Evolutionary conservation across 2,329 filamentous ascomycete species (phyloP).

Genomic region (Colletotrichum chlorophyti): DNA sequence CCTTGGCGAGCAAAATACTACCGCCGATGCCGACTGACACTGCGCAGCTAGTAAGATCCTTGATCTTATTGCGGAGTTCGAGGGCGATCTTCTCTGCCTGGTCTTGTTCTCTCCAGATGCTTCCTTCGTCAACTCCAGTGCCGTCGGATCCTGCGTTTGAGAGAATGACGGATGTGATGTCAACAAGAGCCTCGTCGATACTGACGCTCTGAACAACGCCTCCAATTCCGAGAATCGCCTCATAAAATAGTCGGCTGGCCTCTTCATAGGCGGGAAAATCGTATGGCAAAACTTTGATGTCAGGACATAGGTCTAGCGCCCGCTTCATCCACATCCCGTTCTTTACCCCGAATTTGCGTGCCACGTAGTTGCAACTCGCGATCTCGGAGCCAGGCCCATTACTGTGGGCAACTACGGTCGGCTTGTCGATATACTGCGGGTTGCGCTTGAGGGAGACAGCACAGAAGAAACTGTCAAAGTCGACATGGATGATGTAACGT

Average conservation of each 20-base stretch:
- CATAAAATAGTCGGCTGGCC: constrained; percentile 87
- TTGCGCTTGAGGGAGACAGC: constrained; percentile 83
- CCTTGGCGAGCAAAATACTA: constrained; percentile 90
- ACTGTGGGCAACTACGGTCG: constrained; percentile 88
- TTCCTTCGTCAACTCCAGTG: constrained; percentile 68
- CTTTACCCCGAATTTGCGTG: constrained; percentile 84
- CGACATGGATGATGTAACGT: constrained; percentile 90
- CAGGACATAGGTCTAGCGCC: constrained; percentile 81
- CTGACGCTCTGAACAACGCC: constrained; percentile 95
- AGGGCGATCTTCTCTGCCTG: constrained; percentile 76
- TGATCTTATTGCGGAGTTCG: constrained; percentile 72
- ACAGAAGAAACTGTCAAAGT: constrained; percentile 99
- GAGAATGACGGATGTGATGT: constrained; percentile 77
- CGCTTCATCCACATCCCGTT: constrained; percentile 99
- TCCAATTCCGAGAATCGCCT: constrained; percentile 78
- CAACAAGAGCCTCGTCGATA: constrained; percentile 91
- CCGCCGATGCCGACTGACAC: constrained; percentile 92
- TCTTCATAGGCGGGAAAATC: constrained; percentile 96
- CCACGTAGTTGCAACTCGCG: constrained; percentile 95
- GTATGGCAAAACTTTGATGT: constrained; percentile 90
- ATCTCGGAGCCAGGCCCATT: constrained; percentile 89
- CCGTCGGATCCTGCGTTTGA: constrained; percentile 71
- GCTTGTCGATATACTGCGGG: constrained; percentile 79
- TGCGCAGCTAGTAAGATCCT: constrained; percentile 78
- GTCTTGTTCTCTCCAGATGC: constrained; percentile 78